Conservation (phyloP, 352 stramenopile genomes). For the Pythium biforme region DNA sequence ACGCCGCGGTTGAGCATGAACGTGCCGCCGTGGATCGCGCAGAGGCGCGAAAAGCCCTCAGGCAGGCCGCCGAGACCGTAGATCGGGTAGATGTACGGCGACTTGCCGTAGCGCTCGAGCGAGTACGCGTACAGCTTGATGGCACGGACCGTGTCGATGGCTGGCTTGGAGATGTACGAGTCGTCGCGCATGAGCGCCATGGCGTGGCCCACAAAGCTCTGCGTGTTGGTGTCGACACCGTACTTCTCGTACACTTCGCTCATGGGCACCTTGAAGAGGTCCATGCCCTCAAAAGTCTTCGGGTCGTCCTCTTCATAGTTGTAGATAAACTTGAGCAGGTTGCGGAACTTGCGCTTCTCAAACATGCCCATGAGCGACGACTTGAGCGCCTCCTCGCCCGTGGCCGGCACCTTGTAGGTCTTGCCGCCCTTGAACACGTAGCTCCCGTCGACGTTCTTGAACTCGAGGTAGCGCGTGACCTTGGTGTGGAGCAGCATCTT, state of each 20-base stretch:
- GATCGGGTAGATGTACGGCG: slow-evolving; percentile 99
- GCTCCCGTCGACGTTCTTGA: slow-evolving; percentile 98
- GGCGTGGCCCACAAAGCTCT: slow-evolving; percentile 99
- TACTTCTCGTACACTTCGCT: slow-evolving; percentile 98
- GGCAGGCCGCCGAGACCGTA: slow-evolving; percentile 98
- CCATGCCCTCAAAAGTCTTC: slow-evolving; percentile 89
- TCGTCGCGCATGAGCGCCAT: slow-evolving; percentile 98
- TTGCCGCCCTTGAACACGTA: slow-evolving; percentile 98
- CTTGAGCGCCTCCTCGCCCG: slow-evolving; percentile 94
- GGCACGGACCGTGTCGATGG: slow-evolving; percentile 93
- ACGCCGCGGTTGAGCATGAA: slow-evolving; percentile 99
- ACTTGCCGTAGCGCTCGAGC: slow-evolving; percentile 95
- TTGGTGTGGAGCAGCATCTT: slow-evolving; percentile 98
- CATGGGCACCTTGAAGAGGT: slow-evolving; percentile 97
- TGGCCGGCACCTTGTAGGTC: slow-evolving; percentile 97
- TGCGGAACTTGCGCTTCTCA: slow-evolving; percentile 99
- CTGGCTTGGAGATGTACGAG: slow-evolving; percentile 80
- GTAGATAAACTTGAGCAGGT: slow-evolving; percentile 98
- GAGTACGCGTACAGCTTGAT: slow-evolving; percentile 99
- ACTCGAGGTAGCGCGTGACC: slow-evolving; percentile 98
- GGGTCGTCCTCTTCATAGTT: slow-evolving; percentile 94
- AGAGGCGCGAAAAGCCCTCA: slow-evolving; percentile 98
- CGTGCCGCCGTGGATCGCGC: slow-evolving; percentile 98
- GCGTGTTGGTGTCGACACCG: slow-evolving; percentile 96
- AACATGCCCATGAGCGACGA: slow-evolving; percentile 99